A percentile compares a stretch with the other conserved stretches of the same genome.
Conservation (phyloP, 169 alveolate species). For the Amoebophrya sp. region DNA sequence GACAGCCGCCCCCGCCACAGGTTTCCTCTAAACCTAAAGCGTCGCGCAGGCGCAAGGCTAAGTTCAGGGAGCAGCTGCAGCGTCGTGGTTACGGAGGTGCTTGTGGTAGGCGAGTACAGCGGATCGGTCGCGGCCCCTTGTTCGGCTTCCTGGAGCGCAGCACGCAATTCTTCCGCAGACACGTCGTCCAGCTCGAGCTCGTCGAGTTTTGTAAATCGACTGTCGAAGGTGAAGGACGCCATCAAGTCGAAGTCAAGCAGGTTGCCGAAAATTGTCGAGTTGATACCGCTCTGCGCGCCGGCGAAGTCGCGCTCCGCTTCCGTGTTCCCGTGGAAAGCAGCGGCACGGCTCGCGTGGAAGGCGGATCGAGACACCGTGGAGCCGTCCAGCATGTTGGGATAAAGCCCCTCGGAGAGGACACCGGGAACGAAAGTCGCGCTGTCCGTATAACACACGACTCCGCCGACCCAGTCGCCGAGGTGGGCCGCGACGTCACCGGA, state of each 20-base stretch:
- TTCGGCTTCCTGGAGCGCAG: too few relatives aligned
- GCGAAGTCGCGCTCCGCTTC: not conserved
- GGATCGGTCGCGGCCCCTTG: too few relatives aligned
- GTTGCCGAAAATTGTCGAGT: not conserved
- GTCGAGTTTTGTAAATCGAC: not conserved
- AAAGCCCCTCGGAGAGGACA: not conserved
- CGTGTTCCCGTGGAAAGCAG: not conserved
- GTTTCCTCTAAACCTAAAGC: too few relatives aligned
- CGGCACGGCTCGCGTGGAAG: not conserved
- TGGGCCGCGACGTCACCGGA: not conserved
- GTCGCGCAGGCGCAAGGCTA: too few relatives aligned
- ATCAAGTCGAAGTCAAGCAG: not conserved
- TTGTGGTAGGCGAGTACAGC: too few relatives aligned
- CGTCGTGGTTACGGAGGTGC: not conserved
- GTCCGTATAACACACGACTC: not conserved
- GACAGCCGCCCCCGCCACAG: too few relatives aligned
- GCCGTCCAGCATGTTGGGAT: not conserved
- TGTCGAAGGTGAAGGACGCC: not conserved
- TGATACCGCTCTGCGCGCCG: not conserved
- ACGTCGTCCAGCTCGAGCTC: not conserved
- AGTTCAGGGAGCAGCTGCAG: too few relatives aligned
- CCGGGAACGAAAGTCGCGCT: not conserved
- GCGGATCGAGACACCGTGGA: not conserved
- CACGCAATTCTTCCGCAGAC: too few relatives aligned
- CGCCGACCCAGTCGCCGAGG: not conserved